These are phyloP conservation scores for Carallia brachiata DNA, from an alignment of 345 rosid species.

Conservation along the genomic window DNA sequence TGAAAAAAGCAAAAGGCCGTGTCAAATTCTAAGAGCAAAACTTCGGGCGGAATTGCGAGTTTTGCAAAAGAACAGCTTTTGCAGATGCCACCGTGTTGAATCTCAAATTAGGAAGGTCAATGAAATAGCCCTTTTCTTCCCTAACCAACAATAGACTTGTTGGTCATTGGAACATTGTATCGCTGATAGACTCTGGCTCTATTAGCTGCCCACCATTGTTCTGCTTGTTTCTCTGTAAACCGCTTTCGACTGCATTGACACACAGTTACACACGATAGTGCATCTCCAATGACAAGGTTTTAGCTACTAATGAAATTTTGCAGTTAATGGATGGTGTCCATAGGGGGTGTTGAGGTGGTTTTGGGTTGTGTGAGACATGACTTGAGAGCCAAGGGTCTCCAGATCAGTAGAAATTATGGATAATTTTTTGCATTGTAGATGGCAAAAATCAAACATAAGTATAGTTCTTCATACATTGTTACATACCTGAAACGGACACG, in stretches of 20 bases:
- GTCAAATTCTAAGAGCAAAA: constrained; percentile 16
- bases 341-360: too few relatives aligned
- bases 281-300: background rate
- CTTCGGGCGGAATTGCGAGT: constrained; percentile 9
- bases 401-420: too few relatives aligned
- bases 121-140: constrained; percentile 35
- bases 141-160: constrained; percentile 13
- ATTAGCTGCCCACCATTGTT: constrained; percentile 33
- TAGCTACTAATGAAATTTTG: background rate
- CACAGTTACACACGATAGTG: background rate
- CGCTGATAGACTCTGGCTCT: constrained; percentile 22
- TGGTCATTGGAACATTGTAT: constrained; percentile 23
- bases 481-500: constrained; percentile 33
- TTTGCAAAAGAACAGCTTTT: constrained; percentile 1
- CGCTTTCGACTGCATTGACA: constrained; percentile 22
- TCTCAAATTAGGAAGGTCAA: constrained; percentile 20
- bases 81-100: background rate
- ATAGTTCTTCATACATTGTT: too few relatives aligned
- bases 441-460: too few relatives aligned
- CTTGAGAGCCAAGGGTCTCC: too few relatives aligned
- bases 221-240: constrained; percentile 33
- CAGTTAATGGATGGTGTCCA: background rate
- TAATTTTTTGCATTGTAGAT: too few relatives aligned
- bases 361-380: too few relatives aligned
- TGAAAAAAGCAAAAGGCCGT: constrained; percentile 2